Conservation (phyloP, 2,329 filamentous ascomycete species). For the Botrytis aclada region DNA sequence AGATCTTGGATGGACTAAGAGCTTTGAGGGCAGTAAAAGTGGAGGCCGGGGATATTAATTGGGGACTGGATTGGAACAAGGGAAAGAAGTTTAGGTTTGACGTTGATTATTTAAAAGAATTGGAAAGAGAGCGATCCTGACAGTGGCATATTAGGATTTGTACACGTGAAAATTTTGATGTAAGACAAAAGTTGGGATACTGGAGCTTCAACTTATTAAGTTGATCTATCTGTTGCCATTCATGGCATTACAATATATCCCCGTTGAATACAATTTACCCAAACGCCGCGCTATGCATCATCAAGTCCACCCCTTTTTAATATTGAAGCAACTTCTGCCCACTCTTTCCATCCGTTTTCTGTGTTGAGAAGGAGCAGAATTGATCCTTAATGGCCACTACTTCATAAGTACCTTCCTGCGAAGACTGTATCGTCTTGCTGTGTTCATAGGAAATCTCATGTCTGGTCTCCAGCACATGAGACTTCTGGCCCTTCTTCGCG, state of each 20-base stretch:
- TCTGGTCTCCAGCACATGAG: slow-evolving; percentile 81
- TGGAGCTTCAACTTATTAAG: slow-evolving; percentile 8
- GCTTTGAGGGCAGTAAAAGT: slow-evolving; percentile 27
- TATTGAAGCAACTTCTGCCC: slow-evolving; percentile 41
- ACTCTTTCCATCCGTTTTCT: slow-evolving; percentile 52
- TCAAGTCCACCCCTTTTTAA: slow-evolving; percentile 23
- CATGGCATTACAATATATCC: slow-evolving; percentile 8
- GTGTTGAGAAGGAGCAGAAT: slow-evolving; percentile 83
- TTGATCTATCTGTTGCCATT: background rate
- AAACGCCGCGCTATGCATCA: slow-evolving; percentile 39
- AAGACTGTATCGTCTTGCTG: slow-evolving; percentile 76
- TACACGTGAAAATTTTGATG: background rate
- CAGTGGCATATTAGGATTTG: background rate
- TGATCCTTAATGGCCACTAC: slow-evolving; percentile 94
- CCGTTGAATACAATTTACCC: slow-evolving; percentile 16
- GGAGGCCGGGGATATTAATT: slow-evolving; percentile 31
- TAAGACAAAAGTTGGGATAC: background rate
- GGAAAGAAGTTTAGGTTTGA: slow-evolving; percentile 32
- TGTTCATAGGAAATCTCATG: slow-evolving; percentile 82
- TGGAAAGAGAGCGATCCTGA: slow-evolving; percentile 26
- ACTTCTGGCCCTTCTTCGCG: slow-evolving; percentile 70
- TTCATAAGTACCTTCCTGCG: slow-evolving; percentile 95
- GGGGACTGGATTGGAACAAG: slow-evolving; percentile 34
- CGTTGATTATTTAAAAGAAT: slow-evolving; percentile 29
- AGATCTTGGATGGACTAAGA: slow-evolving; percentile 32